Evolutionary conservation across 495 filamentous ascomycete genomes (phyloP).

Genomic region (Ramalina peruviana): DNA sequence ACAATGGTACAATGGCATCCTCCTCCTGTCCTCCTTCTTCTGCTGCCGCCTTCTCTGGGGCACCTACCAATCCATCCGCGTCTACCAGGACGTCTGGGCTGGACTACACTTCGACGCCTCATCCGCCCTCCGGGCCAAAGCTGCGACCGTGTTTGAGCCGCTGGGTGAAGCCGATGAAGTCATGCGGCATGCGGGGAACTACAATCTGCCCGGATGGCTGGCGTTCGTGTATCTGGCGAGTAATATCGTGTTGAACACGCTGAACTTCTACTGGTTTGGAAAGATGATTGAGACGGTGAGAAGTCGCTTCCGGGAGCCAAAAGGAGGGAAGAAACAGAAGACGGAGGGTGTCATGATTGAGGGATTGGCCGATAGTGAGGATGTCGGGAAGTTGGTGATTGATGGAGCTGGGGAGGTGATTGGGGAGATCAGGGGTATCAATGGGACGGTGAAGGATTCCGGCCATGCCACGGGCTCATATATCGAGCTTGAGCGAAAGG

Average conservation of each 20-base stretch:
- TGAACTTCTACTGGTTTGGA: conserved; percentile 94
- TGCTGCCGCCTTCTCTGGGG: conserved; percentile 84
- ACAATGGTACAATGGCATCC: conserved; percentile 80
- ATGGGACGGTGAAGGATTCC: conserved; percentile 13
- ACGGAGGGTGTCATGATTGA: conserved; percentile 18
- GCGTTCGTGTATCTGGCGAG: conserved; percentile 57
- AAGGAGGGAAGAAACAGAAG: conserved; percentile 19
- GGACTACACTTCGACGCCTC: conserved; percentile 30
- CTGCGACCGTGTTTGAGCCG: conserved; percentile 1
- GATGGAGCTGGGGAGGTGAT: conserved; percentile 2
- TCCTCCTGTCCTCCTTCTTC: conserved; percentile 63
- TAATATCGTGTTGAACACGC: conserved; percentile 67
- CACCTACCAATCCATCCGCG: conserved; percentile 59
- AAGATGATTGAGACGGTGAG: conserved; percentile 90
- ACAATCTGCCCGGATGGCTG: conserved; percentile 65
- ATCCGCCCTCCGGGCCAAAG: background rate
- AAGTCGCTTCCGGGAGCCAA: conserved; percentile 59
- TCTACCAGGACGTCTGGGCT: conserved; percentile 69
- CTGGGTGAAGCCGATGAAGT: conserved; percentile 23
- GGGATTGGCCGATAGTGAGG: conserved; percentile 11
- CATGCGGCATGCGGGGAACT: conserved; percentile 34
- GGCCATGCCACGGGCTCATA: conserved; percentile 14
- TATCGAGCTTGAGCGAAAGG: conserved; percentile 11
- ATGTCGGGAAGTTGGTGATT: background rate
- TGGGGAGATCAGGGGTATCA: conserved; percentile 5